Conservation (phyloP, 768 basidiomycete species). For the Podaxis sp. region DNA sequence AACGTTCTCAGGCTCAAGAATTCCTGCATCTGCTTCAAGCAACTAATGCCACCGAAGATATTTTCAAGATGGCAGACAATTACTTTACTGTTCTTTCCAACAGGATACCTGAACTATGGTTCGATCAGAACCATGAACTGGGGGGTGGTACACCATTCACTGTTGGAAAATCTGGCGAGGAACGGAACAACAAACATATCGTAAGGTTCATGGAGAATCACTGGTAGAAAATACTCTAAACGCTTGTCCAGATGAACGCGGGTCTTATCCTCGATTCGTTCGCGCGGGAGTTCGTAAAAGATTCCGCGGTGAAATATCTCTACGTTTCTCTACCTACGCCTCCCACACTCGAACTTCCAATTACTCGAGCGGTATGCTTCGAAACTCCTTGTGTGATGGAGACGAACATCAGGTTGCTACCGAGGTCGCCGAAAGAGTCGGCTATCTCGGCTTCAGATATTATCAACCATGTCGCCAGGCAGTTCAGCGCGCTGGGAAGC, state of each 20-base stretch:
- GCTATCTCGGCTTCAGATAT: conserved; percentile 36
- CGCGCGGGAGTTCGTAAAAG: conserved; percentile 12
- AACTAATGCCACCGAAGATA: conserved; percentile 46
- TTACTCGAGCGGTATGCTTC: conserved; percentile 40
- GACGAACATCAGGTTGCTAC: conserved; percentile 49
- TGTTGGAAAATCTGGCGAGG: conserved; percentile 53
- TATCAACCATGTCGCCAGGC: conserved; percentile 39
- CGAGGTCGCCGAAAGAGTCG: conserved; percentile 26
- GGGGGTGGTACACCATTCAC: conserved; percentile 65
- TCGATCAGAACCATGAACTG: conserved; percentile 61
- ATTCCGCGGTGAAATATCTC: conserved; percentile 16
- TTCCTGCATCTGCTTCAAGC: conserved; percentile 49
- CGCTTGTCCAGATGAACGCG: conserved; percentile 40
- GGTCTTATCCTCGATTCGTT: conserved; percentile 41
- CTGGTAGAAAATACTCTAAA: not conserved
- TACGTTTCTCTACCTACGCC: conserved; percentile 25
- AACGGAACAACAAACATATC: conserved; percentile 58
- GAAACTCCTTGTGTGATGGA: conserved; percentile 49
- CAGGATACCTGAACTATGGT: conserved; percentile 57
- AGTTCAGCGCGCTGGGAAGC: conserved; percentile 33
- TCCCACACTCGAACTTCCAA: not conserved
- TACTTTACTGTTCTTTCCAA: conserved; percentile 64
- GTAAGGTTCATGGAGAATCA: conserved; percentile 34
- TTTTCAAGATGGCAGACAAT: conserved; percentile 69
- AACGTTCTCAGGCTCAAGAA: conserved; percentile 37